Evolutionary conservation across 371 early-diverging fungal genomes (phyloP), one percentile per base, ranked within the genome.

Genomic region (Fennellomyces sp.): DNA sequence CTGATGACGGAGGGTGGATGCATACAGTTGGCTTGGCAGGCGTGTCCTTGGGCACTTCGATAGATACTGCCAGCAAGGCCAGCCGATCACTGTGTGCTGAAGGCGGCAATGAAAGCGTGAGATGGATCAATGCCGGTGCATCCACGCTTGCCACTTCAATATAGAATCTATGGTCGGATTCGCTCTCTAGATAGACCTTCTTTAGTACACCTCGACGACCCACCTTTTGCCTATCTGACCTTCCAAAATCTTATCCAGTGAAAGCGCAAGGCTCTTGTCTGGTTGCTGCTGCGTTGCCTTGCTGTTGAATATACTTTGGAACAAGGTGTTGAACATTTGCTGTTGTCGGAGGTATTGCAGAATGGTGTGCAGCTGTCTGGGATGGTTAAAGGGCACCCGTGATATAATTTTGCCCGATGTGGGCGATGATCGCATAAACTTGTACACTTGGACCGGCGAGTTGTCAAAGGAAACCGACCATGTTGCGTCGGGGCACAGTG

Each of bases 301-400:
- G 53, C 42, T 36, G 28, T 79, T 74, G 49, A 85, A 83, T 19
- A 83, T 75, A 49, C 80, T 81, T 52, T 72, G 73, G 54, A 83
- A 83, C 0, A 85, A 57, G 3, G 73, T 68, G 50, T 85, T 85
- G 64, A 82, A 85, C 65, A 78, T 72, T 52, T 81, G 61, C 60
- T 85, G 86, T 51, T 82, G 82, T n/a, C 86, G 78, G 63, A 78
- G 62, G 41, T 64, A 66, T 67, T 75, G 76, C 17, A 78, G 67
- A 38, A 83, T 81, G 38, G 66, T 69, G 58, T 73, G 77, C 2
- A 85, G 59, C 52, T 85, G 84, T 23, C 72, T 76, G 29, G 82
- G 80, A 50, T 85, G 86, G 7, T 70, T 74, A 35, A 85, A 85
- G 5, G 86, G 82, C 11, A 85, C 66, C 11, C 86, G 73, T 25